Evolutionary conservation across 306 rosid genomes (phyloP).

Genomic region (Canavalia ensiformis): DNA sequence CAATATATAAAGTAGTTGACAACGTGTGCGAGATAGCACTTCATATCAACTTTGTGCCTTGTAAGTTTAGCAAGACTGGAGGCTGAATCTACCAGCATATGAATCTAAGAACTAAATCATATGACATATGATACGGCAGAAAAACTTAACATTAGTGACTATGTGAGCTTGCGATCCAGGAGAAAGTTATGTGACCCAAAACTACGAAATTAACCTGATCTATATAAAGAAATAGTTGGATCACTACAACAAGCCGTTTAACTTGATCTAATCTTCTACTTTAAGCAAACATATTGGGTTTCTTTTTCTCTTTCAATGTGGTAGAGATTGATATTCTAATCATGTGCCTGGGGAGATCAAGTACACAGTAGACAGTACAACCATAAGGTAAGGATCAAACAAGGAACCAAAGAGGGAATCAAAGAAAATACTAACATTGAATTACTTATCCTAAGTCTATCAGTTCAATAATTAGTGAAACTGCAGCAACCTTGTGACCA

Average conservation of each 20-base stretch:
- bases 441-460: not conserved
- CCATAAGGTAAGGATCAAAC: not conserved
- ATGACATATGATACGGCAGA: slow-evolving; percentile 15
- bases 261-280: not conserved
- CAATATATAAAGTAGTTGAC: not conserved
- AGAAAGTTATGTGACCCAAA: not conserved
- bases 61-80: slow-evolving; percentile 1
- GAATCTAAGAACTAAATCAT: not conserved
- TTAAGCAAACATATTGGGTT: not conserved
- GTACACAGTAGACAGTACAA: not conserved
- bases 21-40: not conserved
- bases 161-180: not conserved
- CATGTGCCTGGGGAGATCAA: not conserved
- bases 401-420: not conserved
- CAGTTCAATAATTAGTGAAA: not conserved
- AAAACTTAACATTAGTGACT: not conserved
- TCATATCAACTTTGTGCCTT: not conserved
- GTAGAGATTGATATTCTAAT: not conserved
- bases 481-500: not conserved
- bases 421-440: not conserved
- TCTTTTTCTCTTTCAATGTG: not conserved
- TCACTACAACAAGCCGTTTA: not conserved
- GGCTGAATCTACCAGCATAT: not conserved
- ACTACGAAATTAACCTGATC: not conserved
- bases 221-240: not conserved